Conservation (phyloP, 2,329 filamentous ascomycete genomes). For the Paecilomyces formosus region DNA sequence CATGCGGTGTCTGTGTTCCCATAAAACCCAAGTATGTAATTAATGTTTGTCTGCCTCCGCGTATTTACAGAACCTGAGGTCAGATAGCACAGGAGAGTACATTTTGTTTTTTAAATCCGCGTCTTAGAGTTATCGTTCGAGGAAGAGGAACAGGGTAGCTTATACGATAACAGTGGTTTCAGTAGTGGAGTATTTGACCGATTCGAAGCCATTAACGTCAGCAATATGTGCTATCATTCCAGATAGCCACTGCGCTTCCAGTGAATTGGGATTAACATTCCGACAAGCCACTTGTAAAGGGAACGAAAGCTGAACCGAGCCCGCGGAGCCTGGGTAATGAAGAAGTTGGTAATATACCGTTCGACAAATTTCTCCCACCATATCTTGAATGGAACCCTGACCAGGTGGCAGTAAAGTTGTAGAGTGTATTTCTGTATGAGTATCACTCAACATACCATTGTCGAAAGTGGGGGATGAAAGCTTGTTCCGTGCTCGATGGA, state of each 20-base stretch:
- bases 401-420: not conserved
- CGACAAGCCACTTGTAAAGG: not conserved
- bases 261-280: not conserved
- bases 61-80: no score
- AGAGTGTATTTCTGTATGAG: not conserved
- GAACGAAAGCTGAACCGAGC: not conserved
- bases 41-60: no score
- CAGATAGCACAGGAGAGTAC: no score
- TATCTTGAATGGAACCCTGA: not conserved
- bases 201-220: not conserved
- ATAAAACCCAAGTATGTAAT: no score
- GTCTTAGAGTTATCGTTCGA: no score
- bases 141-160: not conserved
- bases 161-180: not conserved
- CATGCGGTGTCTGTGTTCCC: no score
- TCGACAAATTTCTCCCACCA: not conserved
- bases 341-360: not conserved
- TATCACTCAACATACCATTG: not conserved
- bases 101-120: no score
- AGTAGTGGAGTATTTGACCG: not conserved
- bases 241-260: not conserved
- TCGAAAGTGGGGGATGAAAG: not conserved
- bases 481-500: not conserved
- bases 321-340: not conserved
- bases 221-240: not conserved